These are phyloP conservation scores for Wickerhamomyces hampshirensis DNA, from an alignment of 805 yeast species.

Conservation along the genomic window DNA sequence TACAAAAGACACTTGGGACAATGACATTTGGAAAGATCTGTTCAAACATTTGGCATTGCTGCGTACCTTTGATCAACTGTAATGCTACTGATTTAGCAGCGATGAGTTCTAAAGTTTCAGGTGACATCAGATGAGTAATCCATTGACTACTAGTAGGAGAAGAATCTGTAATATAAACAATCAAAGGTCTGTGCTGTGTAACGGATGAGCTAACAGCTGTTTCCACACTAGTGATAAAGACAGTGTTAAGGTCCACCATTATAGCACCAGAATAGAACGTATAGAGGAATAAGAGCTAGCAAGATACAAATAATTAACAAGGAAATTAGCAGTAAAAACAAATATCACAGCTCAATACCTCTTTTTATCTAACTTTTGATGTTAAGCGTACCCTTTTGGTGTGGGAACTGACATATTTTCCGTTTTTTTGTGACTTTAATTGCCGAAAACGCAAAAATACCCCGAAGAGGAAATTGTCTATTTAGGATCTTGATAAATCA, in stretches of 20 bases:
- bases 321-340: too few relatives aligned
- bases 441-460: too few relatives aligned
- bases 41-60: slow-evolving; percentile 42
- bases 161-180: slow-evolving; percentile 32
- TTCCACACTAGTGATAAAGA: slow-evolving; percentile 27
- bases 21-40: slow-evolving; percentile 49
- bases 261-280: too few relatives aligned
- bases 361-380: too few relatives aligned
- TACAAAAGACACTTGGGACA: slow-evolving; percentile 54
- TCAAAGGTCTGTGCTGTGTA: slow-evolving; percentile 30
- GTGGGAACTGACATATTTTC: too few relatives aligned
- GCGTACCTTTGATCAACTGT: slow-evolving; percentile 34
- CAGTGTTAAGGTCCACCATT: slow-evolving; percentile 15
- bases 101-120: slow-evolving; percentile 14
- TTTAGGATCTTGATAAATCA: too few relatives aligned
- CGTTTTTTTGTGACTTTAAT: too few relatives aligned
- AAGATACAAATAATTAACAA: too few relatives aligned
- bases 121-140: slow-evolving; percentile 17
- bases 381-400: too few relatives aligned
- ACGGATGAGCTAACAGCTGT: slow-evolving; percentile 38
- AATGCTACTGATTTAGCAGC: slow-evolving; percentile 35
- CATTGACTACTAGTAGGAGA: slow-evolving; percentile 22
- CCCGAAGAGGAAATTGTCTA: too few relatives aligned
- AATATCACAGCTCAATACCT: too few relatives aligned
- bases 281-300: too few relatives aligned